phyloP scores from a whole-genome alignment of 345 rosid species.

The Salix viminalis region DNA sequence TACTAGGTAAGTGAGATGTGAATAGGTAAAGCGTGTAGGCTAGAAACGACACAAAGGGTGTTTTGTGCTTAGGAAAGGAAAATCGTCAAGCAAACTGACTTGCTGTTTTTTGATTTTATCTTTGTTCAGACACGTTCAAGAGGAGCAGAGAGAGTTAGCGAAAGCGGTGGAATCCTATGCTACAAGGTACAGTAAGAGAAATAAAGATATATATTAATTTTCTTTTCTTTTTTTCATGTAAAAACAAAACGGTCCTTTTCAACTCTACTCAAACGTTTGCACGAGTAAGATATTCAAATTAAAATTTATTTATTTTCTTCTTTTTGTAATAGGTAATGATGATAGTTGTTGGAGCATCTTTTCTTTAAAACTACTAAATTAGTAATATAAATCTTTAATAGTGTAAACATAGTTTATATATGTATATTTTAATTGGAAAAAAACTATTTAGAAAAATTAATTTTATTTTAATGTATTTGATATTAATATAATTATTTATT shows the following conservation, averaged over 20 bases:
- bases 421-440: too few species aligned
- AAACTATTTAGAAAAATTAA: too few species aligned
- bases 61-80: neutral
- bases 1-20: neutral
- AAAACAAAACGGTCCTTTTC: neutral
- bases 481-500: too few species aligned
- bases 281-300: neutral
- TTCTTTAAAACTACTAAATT: too few species aligned
- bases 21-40: neutral
- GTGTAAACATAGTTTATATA: too few species aligned
- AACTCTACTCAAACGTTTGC: neutral
- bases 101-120: neutral
- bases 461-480: too few species aligned
- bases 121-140: neutral
- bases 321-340: too few species aligned
- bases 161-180: constrained; percentile 21
- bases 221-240: neutral
- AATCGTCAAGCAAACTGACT: constrained; percentile 2
- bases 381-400: too few species aligned
- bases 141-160: neutral
- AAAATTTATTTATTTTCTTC: neutral
- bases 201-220: neutral
- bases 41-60: neutral
- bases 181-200: neutral
- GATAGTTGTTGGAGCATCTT: too few species aligned